Evolutionary conservation across 208 protist species (phyloP), one percentile per base, ranked within the genome.

Genomic region (Angomonas ambiguus): DNA sequence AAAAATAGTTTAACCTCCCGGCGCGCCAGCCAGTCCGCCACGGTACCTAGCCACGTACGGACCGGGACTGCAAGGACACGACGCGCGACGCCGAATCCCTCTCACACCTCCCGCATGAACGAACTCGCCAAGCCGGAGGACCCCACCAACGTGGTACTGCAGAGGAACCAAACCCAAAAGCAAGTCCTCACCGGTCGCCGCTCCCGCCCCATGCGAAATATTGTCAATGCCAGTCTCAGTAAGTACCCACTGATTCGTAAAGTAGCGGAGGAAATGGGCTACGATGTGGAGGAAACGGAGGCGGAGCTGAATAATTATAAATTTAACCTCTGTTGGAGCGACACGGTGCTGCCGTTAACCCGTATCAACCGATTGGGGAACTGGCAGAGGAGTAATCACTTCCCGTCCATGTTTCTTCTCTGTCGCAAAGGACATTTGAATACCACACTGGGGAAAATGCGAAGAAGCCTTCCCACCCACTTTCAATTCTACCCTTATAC

Each of bases 381-480:
- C 69, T 97, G 92, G 83, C 97, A 98, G 78, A 82, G 88, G 25
- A 59, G 53, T 28, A 98, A 98, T 80, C 97, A 98, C 75, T 98
- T 98, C 73, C 94, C 96, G 2, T 90, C 85, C 22, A 98, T 98
- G 96, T 82, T 91, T 63, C 79, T 97, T 45, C 74, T 98, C 13
- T 94, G 91, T 35, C 84, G 96, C 32, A 98, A 98, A 72, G 86
- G 83, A 0, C 92, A 93, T 65, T 77, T 98, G n/a, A 88, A 83
- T 42, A 89, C 80, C 27, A 98, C 95, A 34, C 76, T 98, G 11
- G 92, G 87, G 28, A 78, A 76, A 49, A 82, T 98, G 70, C 77
- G 83, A 10, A 78, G 82, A 49, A 48, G 79, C 31, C 79, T 97
- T 33, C 93, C 94, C 24, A 74, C 83, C 22, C 77, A 97, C 61